phyloP scores from a whole-genome alignment of 2,329 filamentous ascomycete species.

The Cercospora sojina region DNA sequence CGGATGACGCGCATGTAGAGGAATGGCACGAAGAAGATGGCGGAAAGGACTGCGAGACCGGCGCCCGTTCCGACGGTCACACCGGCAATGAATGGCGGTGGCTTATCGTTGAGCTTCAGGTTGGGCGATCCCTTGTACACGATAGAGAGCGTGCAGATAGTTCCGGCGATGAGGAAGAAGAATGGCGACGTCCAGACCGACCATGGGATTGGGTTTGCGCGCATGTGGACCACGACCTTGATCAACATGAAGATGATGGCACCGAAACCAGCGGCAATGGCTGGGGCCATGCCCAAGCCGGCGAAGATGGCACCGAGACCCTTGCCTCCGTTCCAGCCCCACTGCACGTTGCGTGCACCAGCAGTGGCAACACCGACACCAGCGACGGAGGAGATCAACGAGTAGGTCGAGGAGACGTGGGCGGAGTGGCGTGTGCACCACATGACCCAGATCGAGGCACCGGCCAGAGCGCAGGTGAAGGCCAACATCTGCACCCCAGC shows the following conservation, averaged over 20 bases:
- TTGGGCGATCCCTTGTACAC: constrained; percentile 51
- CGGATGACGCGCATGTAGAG: constrained; percentile 36
- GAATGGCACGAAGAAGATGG: constrained; percentile 42
- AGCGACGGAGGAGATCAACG: constrained; percentile 59
- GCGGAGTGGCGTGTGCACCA: constrained; percentile 55
- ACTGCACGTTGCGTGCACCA: constrained; percentile 39
- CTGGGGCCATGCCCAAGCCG: constrained; percentile 51
- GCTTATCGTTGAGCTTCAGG: constrained; percentile 48
- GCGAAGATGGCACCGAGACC: constrained; percentile 47
- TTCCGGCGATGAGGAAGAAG: constrained; percentile 52
- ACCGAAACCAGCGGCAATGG: constrained; percentile 49
- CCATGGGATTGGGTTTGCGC: constrained; percentile 51
- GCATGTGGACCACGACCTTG: constrained; percentile 53
- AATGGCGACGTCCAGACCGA: constrained; percentile 51
- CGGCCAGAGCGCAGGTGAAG: constrained; percentile 49
- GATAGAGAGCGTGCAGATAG: constrained; percentile 58
- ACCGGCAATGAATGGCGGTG: constrained; percentile 48
- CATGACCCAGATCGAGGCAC: constrained; percentile 58
- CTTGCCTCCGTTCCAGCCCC: constrained; percentile 45
- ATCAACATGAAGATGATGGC: constrained; percentile 52
- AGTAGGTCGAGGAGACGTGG: constrained; percentile 63
- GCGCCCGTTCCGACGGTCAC: constrained; percentile 48
- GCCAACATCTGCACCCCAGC: constrained; percentile 45
- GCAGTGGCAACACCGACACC: constrained; percentile 62
- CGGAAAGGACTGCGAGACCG: constrained; percentile 44